phyloP scores from a whole-genome alignment of 2,329 filamentous ascomycete species.

The Penicillium sclerotigenum region DNA sequence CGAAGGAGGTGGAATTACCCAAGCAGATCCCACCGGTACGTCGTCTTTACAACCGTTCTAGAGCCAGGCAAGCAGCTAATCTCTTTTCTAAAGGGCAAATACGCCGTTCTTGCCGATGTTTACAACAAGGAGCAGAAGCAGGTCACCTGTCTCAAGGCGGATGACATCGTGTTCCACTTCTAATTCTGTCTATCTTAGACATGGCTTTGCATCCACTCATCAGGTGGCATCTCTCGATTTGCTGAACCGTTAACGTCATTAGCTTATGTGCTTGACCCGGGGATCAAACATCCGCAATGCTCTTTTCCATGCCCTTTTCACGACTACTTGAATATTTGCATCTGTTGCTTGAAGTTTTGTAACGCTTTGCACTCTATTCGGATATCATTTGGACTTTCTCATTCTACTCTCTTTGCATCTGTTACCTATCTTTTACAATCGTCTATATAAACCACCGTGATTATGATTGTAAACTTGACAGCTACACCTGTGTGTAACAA shows the following conservation, averaged over 20 bases:
- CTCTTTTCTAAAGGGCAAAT: conserved; percentile 65
- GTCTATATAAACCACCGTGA: not conserved
- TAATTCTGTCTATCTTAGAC: not conserved
- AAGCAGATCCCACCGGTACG: conserved; percentile 83
- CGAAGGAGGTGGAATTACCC: conserved; percentile 81
- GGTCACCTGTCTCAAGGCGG: conserved; percentile 82
- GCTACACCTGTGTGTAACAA: not conserved
- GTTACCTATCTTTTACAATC: not conserved
- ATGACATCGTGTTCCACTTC: conserved; percentile 35
- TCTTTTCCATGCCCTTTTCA: conserved; percentile 15
- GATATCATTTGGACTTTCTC: conserved; percentile 7
- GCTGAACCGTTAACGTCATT: not conserved
- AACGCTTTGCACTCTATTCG: conserved; percentile 2
- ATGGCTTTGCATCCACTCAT: conserved; percentile 16
- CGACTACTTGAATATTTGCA: conserved; percentile 11
- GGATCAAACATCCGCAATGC: conserved; percentile 3
- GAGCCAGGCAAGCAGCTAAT: conserved; percentile 3
- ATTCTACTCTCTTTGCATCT: conserved; percentile 1
- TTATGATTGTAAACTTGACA: not conserved
- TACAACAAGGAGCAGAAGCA: conserved; percentile 67
- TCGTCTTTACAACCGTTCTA: conserved; percentile 22
- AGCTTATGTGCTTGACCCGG: conserved; percentile 2
- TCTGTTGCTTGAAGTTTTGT: conserved; percentile 7
- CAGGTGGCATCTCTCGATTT: conserved; percentile 10
- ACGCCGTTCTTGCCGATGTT: conserved; percentile 84